These are phyloP conservation scores for Hypoxylon sp. DNA, from an alignment of 2,329 filamentous ascomycete genomes.

Conservation along the genomic window DNA sequence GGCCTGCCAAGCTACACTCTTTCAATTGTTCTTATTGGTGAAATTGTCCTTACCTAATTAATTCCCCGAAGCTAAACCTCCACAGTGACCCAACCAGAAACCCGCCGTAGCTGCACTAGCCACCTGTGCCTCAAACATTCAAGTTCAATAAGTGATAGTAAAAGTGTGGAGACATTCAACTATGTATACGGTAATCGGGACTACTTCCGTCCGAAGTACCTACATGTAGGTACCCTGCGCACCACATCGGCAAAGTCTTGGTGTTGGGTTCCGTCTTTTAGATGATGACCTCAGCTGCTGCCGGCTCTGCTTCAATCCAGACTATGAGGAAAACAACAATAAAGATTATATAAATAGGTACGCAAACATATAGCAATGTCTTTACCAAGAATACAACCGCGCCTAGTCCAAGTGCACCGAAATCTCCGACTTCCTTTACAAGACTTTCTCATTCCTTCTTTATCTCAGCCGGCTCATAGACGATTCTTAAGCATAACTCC, in stretches of 20 bases:
- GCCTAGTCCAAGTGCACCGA: constrained; percentile 46
- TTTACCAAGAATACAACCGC: constrained; percentile 41
- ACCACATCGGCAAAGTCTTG: not conserved
- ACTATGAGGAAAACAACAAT: not conserved
- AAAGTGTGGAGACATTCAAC: not conserved
- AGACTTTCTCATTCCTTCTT: constrained; percentile 59
- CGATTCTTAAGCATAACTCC: constrained; percentile 47
- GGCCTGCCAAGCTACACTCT: constrained; percentile 3
- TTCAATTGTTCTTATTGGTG: constrained; percentile 15
- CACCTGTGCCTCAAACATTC: constrained; percentile 2
- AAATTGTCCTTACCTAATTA: constrained; percentile 3
- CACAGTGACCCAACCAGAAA: no score
- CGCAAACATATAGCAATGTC: constrained; percentile 45
- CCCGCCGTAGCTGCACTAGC: not conserved
- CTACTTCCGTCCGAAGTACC: not conserved
- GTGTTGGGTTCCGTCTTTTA: not conserved
- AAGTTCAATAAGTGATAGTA: not conserved
- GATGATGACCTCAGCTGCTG: constrained; percentile 7
- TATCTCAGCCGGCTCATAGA: constrained; percentile 49
- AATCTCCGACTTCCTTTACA: constrained; percentile 50
- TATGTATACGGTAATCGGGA: not conserved
- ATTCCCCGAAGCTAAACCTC: constrained; percentile 10
- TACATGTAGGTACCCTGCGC: constrained; percentile 2
- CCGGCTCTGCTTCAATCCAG: not conserved
- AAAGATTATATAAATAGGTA: not conserved